Evolutionary conservation across 1,139 yeast genomes (phyloP).

Genomic region (Saccharomycopsis hybrid): DNA sequence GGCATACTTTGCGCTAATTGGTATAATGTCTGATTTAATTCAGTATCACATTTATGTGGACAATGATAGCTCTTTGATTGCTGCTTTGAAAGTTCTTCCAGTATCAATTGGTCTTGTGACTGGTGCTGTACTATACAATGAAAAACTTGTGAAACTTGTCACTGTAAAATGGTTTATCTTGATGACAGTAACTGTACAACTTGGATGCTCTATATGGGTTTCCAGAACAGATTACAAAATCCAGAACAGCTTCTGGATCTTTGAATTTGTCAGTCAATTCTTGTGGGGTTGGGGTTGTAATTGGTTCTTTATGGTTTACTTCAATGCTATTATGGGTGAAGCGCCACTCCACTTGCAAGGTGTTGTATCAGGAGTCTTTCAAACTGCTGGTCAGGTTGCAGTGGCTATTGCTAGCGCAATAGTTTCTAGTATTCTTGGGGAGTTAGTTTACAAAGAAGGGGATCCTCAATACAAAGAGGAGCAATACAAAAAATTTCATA

Average conservation of each 20-base stretch:
- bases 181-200: background rate
- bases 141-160: conserved; percentile 9
- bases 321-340: conserved; percentile 24
- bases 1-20: conserved; percentile 1
- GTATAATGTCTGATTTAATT: conserved; percentile 16
- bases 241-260: conserved; percentile 28
- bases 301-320: conserved; percentile 23
- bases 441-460: too few species aligned
- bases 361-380: conserved; percentile 28
- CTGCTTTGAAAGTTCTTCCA: conserved; percentile 29
- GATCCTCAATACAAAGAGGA: background rate
- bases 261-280: conserved; percentile 24
- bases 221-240: conserved; percentile 24
- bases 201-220: conserved; percentile 24
- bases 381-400: conserved; percentile 27
- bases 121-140: conserved; percentile 22
- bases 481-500: background rate
- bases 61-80: conserved; percentile 26
- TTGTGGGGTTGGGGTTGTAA: conserved; percentile 25
- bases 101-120: conserved; percentile 24
- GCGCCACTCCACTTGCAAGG: conserved; percentile 33
- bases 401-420: conserved; percentile 21
- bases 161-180: conserved; percentile 16
- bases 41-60: conserved; percentile 19
- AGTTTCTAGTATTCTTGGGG: conserved; percentile 2